Evolutionary conservation across 164 flowering plant genomes (phyloP).

Genomic region (Protea cynaroides): DNA sequence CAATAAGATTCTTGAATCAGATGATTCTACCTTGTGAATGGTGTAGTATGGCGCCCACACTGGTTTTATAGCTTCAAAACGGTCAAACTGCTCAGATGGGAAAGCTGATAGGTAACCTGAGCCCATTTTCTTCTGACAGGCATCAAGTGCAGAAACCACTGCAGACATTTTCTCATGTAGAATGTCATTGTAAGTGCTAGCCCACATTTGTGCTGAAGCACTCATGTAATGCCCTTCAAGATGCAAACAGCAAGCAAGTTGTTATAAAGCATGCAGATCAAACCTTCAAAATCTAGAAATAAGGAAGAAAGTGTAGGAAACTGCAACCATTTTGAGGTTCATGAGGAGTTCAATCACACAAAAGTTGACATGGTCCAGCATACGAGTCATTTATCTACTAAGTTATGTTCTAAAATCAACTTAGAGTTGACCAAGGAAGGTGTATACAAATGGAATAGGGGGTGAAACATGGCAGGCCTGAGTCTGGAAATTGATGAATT

Average conservation of each 20-base stretch:
- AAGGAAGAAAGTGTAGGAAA: background rate
- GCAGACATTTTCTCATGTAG: conserved; percentile 62
- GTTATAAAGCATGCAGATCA: background rate
- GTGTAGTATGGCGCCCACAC: conserved; percentile 99
- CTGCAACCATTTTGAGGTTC: background rate
- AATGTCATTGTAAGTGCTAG: conserved; percentile 68
- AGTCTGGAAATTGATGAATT: no score
- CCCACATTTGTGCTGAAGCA: conserved; percentile 91
- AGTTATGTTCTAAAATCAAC: background rate
- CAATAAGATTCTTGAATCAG: background rate
- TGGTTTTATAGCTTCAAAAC: conserved; percentile 68
- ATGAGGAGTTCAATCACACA: background rate
- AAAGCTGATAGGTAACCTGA: conserved; percentile 95
- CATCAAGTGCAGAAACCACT: conserved; percentile 53
- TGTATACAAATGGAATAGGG: no score
- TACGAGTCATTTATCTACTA: background rate
- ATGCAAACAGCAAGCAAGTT: conserved; percentile 5
- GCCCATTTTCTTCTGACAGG: conserved; percentile 68
- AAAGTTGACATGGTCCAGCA: background rate
- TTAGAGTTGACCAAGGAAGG: no score
- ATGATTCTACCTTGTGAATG: conserved; percentile 74
- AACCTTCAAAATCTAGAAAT: background rate
- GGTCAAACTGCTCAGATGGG: conserved; percentile 72
- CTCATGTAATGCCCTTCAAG: conserved; percentile 85
- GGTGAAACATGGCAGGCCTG: no score